Evolutionary conservation across 495 filamentous ascomycete genomes (phyloP), one percentile per base, ranked within the genome.

Genomic region (Penicillium coffeae): DNA sequence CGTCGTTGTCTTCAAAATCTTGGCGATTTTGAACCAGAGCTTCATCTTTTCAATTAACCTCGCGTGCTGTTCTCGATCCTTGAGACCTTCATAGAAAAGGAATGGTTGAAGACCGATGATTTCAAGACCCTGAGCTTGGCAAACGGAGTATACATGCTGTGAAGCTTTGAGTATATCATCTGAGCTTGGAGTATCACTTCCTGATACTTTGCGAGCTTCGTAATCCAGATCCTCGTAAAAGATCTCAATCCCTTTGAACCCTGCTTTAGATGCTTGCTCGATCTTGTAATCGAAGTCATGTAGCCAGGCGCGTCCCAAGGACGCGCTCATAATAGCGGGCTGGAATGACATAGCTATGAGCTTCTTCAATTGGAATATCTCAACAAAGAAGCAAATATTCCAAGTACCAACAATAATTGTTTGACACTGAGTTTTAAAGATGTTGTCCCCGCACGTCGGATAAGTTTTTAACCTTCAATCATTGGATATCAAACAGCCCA

Each of bases 211-310:
- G 25, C 21, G 80, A 75, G 42, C 82, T 21, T 54, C 37, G 38
- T 81, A 75, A 37, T 77, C 66, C 21, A 89, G 72, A 63, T 90
- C 86, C 63, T 90, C 87, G 56, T 84, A 79, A 69, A 87, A 87
- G 22, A 88, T 67, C 56, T 89, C 87, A 45, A 89, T 76, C 27
- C 79, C 85, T 51, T 75, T 64, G 56, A 84, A 80, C 8, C 84
- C 84, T 40, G 81, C 71, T 40, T 72, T 63, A 10, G 74, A 65
- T 5, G 85, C 84, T 56, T 77, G 74, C 38, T 76, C 66, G 18
- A 90, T 70, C 61, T 86, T 88, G 49, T 74, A 55, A 16, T 64
- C 57, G 38, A 89, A 70, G 3, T 70, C 62, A 57, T 89, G 85
- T 45, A 78, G 74, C 51, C 70, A 76, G 6, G 75, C 76, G 35